Base-by-base conservation (phyloP, 1,284 basidiomycete species). In the Ustilago vetiveriae region DNA sequence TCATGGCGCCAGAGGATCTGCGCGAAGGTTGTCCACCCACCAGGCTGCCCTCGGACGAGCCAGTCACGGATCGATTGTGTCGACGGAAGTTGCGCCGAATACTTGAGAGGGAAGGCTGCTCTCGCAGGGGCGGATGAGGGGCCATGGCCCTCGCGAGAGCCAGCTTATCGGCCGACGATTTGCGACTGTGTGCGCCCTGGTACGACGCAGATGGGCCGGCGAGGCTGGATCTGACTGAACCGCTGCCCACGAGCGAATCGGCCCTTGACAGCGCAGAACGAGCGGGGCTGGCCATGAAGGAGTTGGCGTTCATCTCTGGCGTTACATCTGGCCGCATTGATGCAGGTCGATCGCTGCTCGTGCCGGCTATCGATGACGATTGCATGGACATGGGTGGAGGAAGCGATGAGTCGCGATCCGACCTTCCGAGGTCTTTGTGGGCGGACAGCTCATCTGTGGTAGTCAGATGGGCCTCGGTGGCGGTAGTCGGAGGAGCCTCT, bases 11-110 rank as follows among this genome's bases (percentile, higher is more conserved):
- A 3, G 67, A 71, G 6, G 62, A 60, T 33, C 68, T 33, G 16
- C 62, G 68, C 19, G 68, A 71, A 21, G 43, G 36, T 14, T 36
- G 40, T 11, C 46, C 48, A n/a, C 52, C 49, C 5, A 62, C 40
- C 17, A 67, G 33, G 37, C 64, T 67, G n/a, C 64, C 57, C 23
- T 67, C 64, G 3, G 67, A 65, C 14, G 67, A 70, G 32, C 50
- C 56, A 13, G 67, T 70, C 1, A 22, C 29, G 23, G 59, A 64
- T 30, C 67, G 59, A 29, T 30, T 51, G 48, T 70, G 67, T 19
- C 56, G 60, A 17, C 52, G 45, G 33, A 57, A 70, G 42, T 70
- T 55, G 21, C 52, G 56, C n/a, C 60, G 59, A 0, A 70, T 33
- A 24, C 56, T 64, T 2, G 60, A 64, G 11, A 70, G 60, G 17